Percentiles rank a stretch among this genome's conserved stretches.
Conservation (phyloP, 345 rosid genomes). For the Noccaea caerulescens region DNA sequence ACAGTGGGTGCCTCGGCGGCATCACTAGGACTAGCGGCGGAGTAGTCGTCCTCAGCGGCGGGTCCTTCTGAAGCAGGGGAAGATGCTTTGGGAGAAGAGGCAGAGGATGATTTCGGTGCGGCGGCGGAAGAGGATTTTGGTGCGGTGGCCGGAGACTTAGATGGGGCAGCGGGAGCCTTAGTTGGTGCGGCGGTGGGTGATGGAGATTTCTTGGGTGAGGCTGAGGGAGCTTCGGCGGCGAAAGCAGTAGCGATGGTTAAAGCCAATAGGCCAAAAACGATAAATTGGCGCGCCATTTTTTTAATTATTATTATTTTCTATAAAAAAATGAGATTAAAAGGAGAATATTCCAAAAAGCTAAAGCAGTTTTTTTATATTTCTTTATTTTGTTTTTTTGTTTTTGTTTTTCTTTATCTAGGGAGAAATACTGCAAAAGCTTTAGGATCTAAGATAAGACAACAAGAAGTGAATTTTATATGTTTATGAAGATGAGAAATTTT, state of each 20-base stretch:
- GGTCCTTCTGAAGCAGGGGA: slow-evolving; percentile 31
- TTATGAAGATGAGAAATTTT: slow-evolving; percentile 25
- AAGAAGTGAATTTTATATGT: slow-evolving; percentile 21
- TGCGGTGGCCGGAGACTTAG: slow-evolving; percentile 39
- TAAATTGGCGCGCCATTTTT: slow-evolving; percentile 45
- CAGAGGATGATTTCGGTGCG: slow-evolving; percentile 36
- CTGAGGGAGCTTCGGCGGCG: slow-evolving; percentile 48
- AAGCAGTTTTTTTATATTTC: slow-evolving; percentile 31
- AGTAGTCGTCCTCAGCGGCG: slow-evolving; percentile 32
- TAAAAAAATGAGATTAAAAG: slow-evolving; percentile 20
- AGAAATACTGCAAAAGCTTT: slow-evolving; percentile 42
- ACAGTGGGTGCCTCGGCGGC: slow-evolving; percentile 12
- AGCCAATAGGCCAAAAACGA: slow-evolving; percentile 38
- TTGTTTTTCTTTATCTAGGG: background rate
- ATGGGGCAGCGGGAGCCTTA: slow-evolving; percentile 27
- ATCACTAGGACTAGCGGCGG: slow-evolving; percentile 35
- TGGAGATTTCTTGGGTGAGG: slow-evolving; percentile 40
- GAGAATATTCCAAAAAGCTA: slow-evolving; percentile 36
- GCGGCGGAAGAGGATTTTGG: slow-evolving; percentile 34
- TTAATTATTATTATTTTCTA: background rate
- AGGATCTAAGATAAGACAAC: slow-evolving; percentile 1
- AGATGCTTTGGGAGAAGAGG: slow-evolving; percentile 37
- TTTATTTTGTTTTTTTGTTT: background rate
- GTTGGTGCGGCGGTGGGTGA: slow-evolving; percentile 41
- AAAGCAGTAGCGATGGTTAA: slow-evolving; percentile 42